phyloP scores from a whole-genome alignment of 2,329 filamentous ascomycete species.

The Cladosporium velox region DNA sequence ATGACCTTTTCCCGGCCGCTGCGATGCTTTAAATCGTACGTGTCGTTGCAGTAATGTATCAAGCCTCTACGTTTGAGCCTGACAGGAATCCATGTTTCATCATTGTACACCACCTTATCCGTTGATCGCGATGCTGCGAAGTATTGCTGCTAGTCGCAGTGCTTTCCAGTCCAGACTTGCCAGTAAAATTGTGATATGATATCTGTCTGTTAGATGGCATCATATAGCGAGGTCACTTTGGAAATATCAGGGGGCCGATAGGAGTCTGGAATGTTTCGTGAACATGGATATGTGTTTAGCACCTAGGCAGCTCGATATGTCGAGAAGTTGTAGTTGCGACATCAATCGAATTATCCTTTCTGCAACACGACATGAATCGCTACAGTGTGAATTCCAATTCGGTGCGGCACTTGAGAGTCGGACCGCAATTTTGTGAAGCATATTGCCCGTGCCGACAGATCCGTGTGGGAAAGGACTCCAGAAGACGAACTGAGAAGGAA shows the following conservation, averaged over 20 bases:
- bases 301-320: neutral
- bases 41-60: neutral
- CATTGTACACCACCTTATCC: neutral
- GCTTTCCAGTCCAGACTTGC: neutral
- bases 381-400: neutral
- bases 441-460: neutral
- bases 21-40: neutral
- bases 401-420: neutral
- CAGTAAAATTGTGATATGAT: neutral
- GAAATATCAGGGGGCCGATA: neutral
- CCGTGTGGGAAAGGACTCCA: neutral
- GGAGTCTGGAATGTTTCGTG: neutral
- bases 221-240: neutral
- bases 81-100: neutral
- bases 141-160: neutral
- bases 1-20: neutral
- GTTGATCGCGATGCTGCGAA: neutral
- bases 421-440: neutral
- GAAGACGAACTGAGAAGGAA: neutral
- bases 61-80: neutral
- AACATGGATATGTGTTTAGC: neutral
- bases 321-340: neutral
- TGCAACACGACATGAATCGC: neutral
- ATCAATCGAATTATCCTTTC: neutral
- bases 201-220: neutral